Percentiles rank a stretch among this genome's conserved stretches.
phyloP scores from a whole-genome alignment of 768 basidiomycete species.

The Cantharellus cinnabarinus region DNA sequence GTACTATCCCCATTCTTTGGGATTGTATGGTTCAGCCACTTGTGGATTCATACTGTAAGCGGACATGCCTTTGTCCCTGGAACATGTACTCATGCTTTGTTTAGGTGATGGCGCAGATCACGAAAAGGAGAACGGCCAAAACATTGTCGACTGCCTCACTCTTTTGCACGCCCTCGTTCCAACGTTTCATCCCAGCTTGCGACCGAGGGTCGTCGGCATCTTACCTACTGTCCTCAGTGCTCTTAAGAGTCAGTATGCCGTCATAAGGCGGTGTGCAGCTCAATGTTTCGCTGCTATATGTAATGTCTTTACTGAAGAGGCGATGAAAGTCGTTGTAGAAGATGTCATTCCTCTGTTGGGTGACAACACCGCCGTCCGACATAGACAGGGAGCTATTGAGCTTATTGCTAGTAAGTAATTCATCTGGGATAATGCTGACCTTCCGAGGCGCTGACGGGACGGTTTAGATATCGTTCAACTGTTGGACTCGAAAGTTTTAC shows the following conservation, averaged over 20 bases:
- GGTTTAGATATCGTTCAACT: conserved; percentile 67
- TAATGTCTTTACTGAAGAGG: conserved; percentile 62
- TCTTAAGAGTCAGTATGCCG: conserved; percentile 70
- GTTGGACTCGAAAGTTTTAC: conserved; percentile 83
- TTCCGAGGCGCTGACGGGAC: neutral
- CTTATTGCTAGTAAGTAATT: conserved; percentile 66
- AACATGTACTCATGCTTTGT: neutral
- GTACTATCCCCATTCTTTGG: conserved; percentile 87
- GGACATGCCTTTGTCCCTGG: neutral
- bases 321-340: conserved; percentile 82
- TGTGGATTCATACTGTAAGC: conserved; percentile 33
- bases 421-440: neutral
- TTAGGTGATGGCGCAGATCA: conserved; percentile 13
- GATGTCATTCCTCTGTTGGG: conserved; percentile 59
- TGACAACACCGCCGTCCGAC: conserved; percentile 49
- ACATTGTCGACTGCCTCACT: conserved; percentile 81
- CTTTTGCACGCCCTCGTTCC: conserved; percentile 69
- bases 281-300: conserved; percentile 76
- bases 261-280: conserved; percentile 76
- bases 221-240: conserved; percentile 62
- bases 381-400: conserved; percentile 81
- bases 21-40: conserved; percentile 72
- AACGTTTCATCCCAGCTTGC: conserved; percentile 47
- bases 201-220: conserved; percentile 44
- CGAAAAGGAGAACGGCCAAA: conserved; percentile 46